These are phyloP conservation scores for Kodamaea arcana DNA, from an alignment of 1,139 yeast species.

Conservation along the genomic window DNA sequence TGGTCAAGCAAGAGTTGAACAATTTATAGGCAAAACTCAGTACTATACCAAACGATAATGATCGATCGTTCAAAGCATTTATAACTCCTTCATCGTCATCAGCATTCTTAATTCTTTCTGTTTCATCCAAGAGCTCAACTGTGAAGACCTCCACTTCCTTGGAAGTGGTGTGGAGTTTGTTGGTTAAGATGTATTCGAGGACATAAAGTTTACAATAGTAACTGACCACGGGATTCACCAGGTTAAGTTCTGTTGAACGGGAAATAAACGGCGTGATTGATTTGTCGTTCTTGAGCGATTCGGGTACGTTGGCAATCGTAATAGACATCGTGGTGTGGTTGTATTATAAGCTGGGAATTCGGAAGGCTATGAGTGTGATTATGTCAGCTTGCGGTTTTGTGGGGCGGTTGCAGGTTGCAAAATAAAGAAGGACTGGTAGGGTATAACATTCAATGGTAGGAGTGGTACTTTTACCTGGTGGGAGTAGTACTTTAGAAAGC, in stretches of 20 bases:
- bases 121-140: constrained; percentile 54
- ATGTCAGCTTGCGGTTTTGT: too few relatives aligned
- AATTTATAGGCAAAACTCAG: constrained; percentile 59
- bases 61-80: constrained; percentile 53
- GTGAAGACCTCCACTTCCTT: constrained; percentile 56
- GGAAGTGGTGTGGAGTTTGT: constrained; percentile 52
- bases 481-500: too few relatives aligned
- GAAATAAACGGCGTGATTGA: constrained; percentile 40
- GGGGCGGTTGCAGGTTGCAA: too few relatives aligned
- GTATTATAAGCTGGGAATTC: too few relatives aligned
- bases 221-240: constrained; percentile 50
- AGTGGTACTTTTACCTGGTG: too few relatives aligned
- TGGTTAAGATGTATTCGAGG: constrained; percentile 58
- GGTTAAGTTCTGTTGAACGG: constrained; percentile 49
- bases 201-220: constrained; percentile 62
- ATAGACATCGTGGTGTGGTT: too few relatives aligned
- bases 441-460: too few relatives aligned
- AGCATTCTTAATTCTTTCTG: constrained; percentile 48
- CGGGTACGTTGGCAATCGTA: constrained; percentile 19
- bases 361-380: too few relatives aligned
- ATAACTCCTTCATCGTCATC: constrained; percentile 32
- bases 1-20: constrained; percentile 46
- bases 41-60: constrained; percentile 54
- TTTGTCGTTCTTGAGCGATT: constrained; percentile 30
- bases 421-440: too few relatives aligned